Base-by-base conservation (phyloP, 768 basidiomycete species). In the Daedaleopsis sinensis region DNA sequence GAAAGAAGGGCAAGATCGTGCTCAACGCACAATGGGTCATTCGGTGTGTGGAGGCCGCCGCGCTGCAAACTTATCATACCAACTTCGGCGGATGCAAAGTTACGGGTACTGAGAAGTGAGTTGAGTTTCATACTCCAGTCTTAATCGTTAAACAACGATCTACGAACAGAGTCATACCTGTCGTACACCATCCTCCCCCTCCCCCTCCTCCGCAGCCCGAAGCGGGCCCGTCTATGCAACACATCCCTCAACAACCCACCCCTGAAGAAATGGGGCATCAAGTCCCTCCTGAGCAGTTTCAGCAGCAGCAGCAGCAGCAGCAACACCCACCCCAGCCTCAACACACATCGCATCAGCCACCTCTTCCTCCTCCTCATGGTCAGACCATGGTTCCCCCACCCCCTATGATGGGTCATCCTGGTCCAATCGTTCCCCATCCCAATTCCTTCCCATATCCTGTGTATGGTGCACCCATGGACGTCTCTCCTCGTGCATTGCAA, bases 31-130 rank as follows among this genome's bases (percentile, higher is more conserved):
- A 83, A 49, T 94, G 93, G 93, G 81, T 92, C 21, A 81, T 83
- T 52, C 89, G 91, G 69, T 94, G 93, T 67, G 79, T 94, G 67
- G 84, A 87, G 66, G 75, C 81, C 7, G 82, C 84, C 53, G 80
- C 82, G 48, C 78, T 94, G 37, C 89, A 91, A 71, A 91, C 89
- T 0, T 93, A 88, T 68, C 82, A 84, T 52, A 84, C 78, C 58
- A 86, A 91, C 67, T 94, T 89, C 84, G 91, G 88, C 12, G 89
- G 85, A 24, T 94, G 90, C 67, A 93, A 90, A 76, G 84, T 94
- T 19, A 87, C 83, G 19, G 92, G 91, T 23, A 80, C 78, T 18
- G 91, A 94, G 74, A 74, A 78, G 91, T 94, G 74, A 38, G 82
- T 76, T 11, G 39, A 58, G 15, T 21, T 62, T 58, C 21, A 39